These are phyloP conservation scores for Aspergillus olivimuriae DNA, from an alignment of 495 filamentous ascomycete genomes.

Conservation along the genomic window DNA sequence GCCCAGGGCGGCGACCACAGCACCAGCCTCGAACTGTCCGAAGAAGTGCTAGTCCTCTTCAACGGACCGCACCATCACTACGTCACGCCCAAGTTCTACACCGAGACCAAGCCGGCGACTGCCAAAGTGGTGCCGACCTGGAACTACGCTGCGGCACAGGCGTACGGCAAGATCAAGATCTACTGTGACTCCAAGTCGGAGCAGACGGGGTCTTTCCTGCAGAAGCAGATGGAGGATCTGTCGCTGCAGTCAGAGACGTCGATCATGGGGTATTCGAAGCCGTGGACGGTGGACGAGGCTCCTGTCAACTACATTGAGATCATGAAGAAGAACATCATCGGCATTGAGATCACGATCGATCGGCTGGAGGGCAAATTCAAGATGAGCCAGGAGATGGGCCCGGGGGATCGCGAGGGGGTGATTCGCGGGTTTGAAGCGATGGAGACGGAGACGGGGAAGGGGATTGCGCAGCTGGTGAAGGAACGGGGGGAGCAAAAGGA, in stretches of 20 bases:
- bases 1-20: neutral
- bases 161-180: conserved; percentile 44
- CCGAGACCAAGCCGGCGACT: conserved; percentile 46
- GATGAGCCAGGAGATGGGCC: conserved; percentile 49
- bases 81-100: conserved; percentile 56
- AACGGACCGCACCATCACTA: conserved; percentile 46
- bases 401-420: conserved; percentile 42
- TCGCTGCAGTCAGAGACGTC: conserved; percentile 34
- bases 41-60: conserved; percentile 45
- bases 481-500: conserved; percentile 21
- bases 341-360: conserved; percentile 45
- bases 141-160: conserved; percentile 55
- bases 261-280: conserved; percentile 40
- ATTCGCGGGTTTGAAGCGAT: conserved; percentile 43
- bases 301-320: conserved; percentile 40
- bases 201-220: conserved; percentile 32
- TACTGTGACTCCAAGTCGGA: conserved; percentile 34
- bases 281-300: conserved; percentile 46
- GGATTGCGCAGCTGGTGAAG: conserved; percentile 39
- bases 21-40: conserved; percentile 11
- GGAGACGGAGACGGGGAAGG: conserved; percentile 30
- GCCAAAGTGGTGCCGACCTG: conserved; percentile 58
- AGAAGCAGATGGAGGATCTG: conserved; percentile 41
- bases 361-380: conserved; percentile 49
- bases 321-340: conserved; percentile 49